Conservation (phyloP, 1,139 yeast genomes). For the Geotrichum europaeum region DNA sequence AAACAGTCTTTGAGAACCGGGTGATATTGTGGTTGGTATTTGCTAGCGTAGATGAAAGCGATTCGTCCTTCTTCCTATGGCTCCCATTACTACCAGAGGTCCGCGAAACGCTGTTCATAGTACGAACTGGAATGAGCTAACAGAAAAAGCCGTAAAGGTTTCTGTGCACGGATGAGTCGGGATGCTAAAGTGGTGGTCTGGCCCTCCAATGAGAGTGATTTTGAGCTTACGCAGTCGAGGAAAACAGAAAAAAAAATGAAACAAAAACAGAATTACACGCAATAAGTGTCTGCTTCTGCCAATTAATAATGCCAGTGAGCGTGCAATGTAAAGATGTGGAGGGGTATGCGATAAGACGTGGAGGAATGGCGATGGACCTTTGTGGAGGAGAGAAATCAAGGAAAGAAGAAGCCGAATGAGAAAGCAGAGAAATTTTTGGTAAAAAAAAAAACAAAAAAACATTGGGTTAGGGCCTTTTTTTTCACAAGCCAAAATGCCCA, state of each 20-base stretch:
- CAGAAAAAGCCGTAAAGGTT: neutral
- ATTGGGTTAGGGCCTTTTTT: neutral
- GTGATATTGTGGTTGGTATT: constrained; percentile 36
- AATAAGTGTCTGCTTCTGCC: neutral
- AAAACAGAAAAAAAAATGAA: neutral
- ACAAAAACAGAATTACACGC: neutral
- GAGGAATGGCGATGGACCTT: neutral
- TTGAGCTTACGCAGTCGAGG: constrained; percentile 45
- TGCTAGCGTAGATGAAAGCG: constrained; percentile 35
- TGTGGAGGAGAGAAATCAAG: neutral
- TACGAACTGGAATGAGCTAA: neutral
- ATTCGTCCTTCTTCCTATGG: constrained; percentile 17
- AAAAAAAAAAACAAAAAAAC: neutral
- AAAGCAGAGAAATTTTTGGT: neutral
- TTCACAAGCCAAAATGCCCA: neutral
- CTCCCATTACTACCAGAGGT: neutral
- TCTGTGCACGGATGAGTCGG: neutral
- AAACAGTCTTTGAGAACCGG: constrained; percentile 36
- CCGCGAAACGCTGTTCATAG: constrained; percentile 2
- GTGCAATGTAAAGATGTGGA: neutral
- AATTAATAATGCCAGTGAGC: neutral
- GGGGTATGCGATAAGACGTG: neutral
- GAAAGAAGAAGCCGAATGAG: neutral
- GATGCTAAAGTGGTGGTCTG: neutral
- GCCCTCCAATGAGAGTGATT: constrained; percentile 46